Conservation (phyloP, 345 rosid species). For the Citrus hindsii region DNA sequence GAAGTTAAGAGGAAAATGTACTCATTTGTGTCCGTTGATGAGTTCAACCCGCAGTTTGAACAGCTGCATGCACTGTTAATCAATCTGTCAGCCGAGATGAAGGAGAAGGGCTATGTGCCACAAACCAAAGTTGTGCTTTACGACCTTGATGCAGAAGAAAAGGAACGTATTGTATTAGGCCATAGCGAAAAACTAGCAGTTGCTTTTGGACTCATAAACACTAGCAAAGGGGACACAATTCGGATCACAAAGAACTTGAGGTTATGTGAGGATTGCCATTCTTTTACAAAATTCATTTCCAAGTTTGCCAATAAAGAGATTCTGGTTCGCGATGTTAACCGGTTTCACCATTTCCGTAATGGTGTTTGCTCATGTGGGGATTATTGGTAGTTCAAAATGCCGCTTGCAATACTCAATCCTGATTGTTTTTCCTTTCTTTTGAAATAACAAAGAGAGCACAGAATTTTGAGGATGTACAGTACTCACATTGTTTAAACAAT, state of each 20-base stretch:
- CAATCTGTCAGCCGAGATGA: constrained; percentile 69
- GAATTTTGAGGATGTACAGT: neutral
- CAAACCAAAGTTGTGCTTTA: constrained; percentile 80
- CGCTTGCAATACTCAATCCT: neutral
- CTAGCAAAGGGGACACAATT: constrained; percentile 58
- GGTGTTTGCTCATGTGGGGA: constrained; percentile 90
- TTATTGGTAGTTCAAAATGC: constrained; percentile 52
- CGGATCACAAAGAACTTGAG: constrained; percentile 84
- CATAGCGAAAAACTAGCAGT: constrained; percentile 89
- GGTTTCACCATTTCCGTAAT: constrained; percentile 72
- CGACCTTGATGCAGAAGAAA: constrained; percentile 69
- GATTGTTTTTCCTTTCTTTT: neutral
- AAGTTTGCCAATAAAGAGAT: constrained; percentile 68
- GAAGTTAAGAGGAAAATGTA: constrained; percentile 70
- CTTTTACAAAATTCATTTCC: constrained; percentile 74
- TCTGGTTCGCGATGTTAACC: constrained; percentile 81
- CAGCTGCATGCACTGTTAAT: constrained; percentile 67
- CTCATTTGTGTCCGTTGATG: constrained; percentile 69
- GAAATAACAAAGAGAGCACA: neutral
- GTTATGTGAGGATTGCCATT: constrained; percentile 86
- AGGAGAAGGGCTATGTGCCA: constrained; percentile 76
- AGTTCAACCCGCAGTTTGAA: constrained; percentile 59
- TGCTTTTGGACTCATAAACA: constrained; percentile 77
- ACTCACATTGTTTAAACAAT: neutral
- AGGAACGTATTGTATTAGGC: constrained; percentile 74